Conservation (phyloP, 495 filamentous ascomycete genomes). For the Talaromyces trachyspermus region DNA sequence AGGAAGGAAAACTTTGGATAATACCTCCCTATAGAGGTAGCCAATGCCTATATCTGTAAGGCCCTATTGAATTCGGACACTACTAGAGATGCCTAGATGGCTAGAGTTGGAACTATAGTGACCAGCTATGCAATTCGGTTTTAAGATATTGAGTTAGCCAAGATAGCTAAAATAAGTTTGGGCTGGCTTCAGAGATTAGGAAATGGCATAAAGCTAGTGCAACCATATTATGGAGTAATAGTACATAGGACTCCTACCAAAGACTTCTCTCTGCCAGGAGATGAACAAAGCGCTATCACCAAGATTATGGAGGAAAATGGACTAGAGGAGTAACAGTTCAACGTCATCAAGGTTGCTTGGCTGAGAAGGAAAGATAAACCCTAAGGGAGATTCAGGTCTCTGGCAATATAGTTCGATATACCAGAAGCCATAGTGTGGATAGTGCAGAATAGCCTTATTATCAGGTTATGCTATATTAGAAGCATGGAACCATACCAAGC, state of each 20-base stretch:
- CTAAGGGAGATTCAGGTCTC: not conserved
- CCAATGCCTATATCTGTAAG: not conserved
- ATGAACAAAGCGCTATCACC: not conserved
- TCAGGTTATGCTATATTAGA: slow-evolving; percentile 16
- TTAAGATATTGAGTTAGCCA: not conserved
- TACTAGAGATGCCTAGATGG: not conserved
- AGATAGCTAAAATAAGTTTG: not conserved
- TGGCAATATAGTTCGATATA: slow-evolving; percentile 19
- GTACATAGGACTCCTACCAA: not conserved
- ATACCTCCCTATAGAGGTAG: not conserved
- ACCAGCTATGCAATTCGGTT: not conserved
- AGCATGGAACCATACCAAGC: slow-evolving; percentile 14
- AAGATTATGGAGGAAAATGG: not conserved
- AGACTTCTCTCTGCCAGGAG: not conserved
- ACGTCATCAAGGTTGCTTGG: not conserved
- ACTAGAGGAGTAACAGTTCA: not conserved
- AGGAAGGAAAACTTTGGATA: not conserved
- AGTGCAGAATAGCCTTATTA: slow-evolving; percentile 16
- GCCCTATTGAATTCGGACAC: not conserved
- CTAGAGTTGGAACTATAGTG: not conserved
- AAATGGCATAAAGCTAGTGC: not conserved
- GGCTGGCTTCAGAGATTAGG: not conserved
- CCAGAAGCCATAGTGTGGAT: slow-evolving; percentile 17
- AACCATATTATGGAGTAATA: not conserved
- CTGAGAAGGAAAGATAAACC: not conserved